These are phyloP conservation scores for Garcia nutans DNA, from an alignment of 345 rosid genomes.

Conservation along the genomic window DNA sequence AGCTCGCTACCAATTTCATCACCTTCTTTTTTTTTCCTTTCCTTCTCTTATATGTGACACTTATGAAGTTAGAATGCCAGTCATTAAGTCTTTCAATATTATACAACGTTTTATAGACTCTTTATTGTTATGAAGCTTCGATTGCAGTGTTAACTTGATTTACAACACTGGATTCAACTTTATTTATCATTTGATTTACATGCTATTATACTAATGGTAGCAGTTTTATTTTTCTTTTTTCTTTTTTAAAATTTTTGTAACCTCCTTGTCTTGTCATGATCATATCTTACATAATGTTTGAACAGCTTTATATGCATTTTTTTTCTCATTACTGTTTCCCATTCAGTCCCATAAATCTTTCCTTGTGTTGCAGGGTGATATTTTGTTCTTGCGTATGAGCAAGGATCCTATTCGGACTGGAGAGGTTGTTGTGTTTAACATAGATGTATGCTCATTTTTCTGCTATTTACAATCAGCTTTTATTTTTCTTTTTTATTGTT, in stretches of 20 bases:
- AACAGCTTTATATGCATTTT: neutral
- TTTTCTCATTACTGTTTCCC: neutral
- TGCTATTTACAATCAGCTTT: neutral
- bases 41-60: too few species aligned
- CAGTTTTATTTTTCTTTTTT: too few species aligned
- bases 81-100: neutral
- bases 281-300: neutral
- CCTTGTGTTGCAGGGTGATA: constrained; percentile 57
- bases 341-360: neutral
- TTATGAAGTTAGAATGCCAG: neutral
- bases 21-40: too few species aligned
- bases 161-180: neutral
- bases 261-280: neutral
- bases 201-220: neutral
- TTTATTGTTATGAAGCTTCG: neutral
- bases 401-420: constrained; percentile 71
- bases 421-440: constrained; percentile 62
- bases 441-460: constrained; percentile 40
- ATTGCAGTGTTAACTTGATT: neutral
- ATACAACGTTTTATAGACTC: neutral
- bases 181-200: neutral
- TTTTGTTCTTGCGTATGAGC: constrained; percentile 61
- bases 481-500: neutral
- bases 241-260: too few species aligned
- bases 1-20: too few species aligned